phyloP scores from a whole-genome alignment of 345 rosid genomes.

The thale cress (Arabidopsis thaliana) region TAIR10.1 NC_003071.7:18132501-18133000 shows the following conservation, averaged over 20 bases:
- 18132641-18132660: slow-evolving; percentile 38
- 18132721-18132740: neutral
- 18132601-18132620: slow-evolving; percentile 40
- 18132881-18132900: neutral
- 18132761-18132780: slow-evolving; percentile 11
- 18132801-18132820: slow-evolving; percentile 21
- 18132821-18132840: slow-evolving; percentile 5
- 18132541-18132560: slow-evolving; percentile 27
- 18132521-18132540: neutral
- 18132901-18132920: slow-evolving; percentile 13
- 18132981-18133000: slow-evolving; percentile 5
- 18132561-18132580: slow-evolving; percentile 6
- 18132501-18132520: neutral
- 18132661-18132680: slow-evolving; percentile 32
- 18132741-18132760: slow-evolving; percentile 28
- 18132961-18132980: neutral
- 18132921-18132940: slow-evolving; percentile 5
- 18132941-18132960: neutral
- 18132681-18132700: slow-evolving; percentile 40
- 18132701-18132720: neutral
- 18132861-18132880: neutral
- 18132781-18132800: slow-evolving; percentile 17
- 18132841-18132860: slow-evolving; percentile 10
- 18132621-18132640: slow-evolving; percentile 7
- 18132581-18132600: neutral